Conservation (phyloP, 2,329 filamentous ascomycete species). For the Pyricularia pennisetigena region DNA sequence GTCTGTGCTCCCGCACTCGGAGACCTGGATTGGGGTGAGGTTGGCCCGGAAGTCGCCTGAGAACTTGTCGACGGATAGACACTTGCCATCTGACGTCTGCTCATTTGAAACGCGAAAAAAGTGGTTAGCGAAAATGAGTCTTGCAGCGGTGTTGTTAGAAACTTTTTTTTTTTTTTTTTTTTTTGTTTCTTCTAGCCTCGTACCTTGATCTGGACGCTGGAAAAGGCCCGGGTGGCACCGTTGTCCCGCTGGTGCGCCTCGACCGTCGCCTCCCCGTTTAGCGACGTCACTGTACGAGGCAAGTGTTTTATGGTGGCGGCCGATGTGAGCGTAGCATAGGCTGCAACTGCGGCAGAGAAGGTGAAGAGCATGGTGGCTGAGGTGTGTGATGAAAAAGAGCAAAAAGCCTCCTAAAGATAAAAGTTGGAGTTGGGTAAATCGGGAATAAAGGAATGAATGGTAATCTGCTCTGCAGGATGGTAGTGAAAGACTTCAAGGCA, state of each 20-base stretch:
- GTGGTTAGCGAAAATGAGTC: slow-evolving; percentile 5
- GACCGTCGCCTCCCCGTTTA: slow-evolving; percentile 31
- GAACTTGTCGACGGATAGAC: slow-evolving; percentile 34
- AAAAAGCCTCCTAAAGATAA: slow-evolving; percentile 7
- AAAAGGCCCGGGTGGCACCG: slow-evolving; percentile 31
- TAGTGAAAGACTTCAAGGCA: slow-evolving; percentile 7
- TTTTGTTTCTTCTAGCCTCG: not conserved
- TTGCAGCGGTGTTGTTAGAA: too few species aligned
- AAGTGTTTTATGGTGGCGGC: slow-evolving; percentile 17
- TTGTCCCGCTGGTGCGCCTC: slow-evolving; percentile 34
- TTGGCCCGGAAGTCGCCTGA: slow-evolving; percentile 39
- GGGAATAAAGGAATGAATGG: slow-evolving; percentile 13
- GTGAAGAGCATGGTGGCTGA: slow-evolving; percentile 13
- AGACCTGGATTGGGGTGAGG: slow-evolving; percentile 33
- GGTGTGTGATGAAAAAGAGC: slow-evolving; percentile 1
- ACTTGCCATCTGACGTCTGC: slow-evolving; percentile 30
- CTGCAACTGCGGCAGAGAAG: slow-evolving; percentile 14
- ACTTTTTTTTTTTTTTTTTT: too few species aligned
- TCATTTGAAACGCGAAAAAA: not conserved
- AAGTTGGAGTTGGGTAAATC: not conserved
- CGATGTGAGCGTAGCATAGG: slow-evolving; percentile 16
- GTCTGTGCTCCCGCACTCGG: slow-evolving; percentile 28
- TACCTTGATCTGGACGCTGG: slow-evolving; percentile 30
- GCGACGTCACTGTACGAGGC: slow-evolving; percentile 26
- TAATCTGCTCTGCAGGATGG: slow-evolving; percentile 22